phyloP scores from a whole-genome alignment of 192 early-diverging fungal species.

The Cetraspora pellucida region DNA sequence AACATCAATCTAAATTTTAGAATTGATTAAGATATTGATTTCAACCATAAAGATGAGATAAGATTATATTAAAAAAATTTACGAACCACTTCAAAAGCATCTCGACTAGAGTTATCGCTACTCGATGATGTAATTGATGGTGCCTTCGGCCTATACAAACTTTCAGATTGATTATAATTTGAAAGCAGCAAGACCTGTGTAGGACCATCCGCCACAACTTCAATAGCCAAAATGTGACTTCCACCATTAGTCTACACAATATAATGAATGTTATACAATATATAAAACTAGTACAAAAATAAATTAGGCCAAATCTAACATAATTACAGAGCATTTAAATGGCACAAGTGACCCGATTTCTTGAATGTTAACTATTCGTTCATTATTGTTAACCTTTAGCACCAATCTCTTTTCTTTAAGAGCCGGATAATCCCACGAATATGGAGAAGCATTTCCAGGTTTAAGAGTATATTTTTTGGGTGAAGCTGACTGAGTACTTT shows the following conservation, averaged over 20 bases:
- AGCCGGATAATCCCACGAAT: conserved; percentile 92
- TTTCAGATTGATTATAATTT: conserved; percentile 65
- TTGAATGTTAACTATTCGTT: conserved; percentile 80
- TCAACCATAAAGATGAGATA: not conserved
- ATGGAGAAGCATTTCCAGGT: conserved; percentile 61
- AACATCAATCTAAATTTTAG: conserved; percentile 58
- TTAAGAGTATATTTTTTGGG: conserved; percentile 55
- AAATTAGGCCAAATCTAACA: not conserved
- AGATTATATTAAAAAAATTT: not conserved
- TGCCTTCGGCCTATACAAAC: conserved; percentile 58
- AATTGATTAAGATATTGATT: conserved; percentile 30
- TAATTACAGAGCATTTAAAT: conserved; percentile 73
- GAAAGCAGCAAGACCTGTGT: conserved; percentile 70
- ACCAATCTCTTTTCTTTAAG: conserved; percentile 72
- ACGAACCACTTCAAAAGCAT: conserved; percentile 29
- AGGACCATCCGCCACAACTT: conserved; percentile 71
- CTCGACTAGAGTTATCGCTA: not conserved
- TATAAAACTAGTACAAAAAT: not conserved
- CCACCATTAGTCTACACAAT: conserved; percentile 26
- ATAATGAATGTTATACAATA: not conserved
- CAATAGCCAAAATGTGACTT: conserved; percentile 63
- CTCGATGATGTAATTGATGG: conserved; percentile 26
- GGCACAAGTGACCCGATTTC: conserved; percentile 90
- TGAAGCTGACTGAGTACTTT: not conserved
- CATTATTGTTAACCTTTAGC: conserved; percentile 71